Evolutionary conservation across 2,329 filamentous ascomycete genomes (phyloP).

Genomic region (Ceratocystis alfenasii): DNA sequence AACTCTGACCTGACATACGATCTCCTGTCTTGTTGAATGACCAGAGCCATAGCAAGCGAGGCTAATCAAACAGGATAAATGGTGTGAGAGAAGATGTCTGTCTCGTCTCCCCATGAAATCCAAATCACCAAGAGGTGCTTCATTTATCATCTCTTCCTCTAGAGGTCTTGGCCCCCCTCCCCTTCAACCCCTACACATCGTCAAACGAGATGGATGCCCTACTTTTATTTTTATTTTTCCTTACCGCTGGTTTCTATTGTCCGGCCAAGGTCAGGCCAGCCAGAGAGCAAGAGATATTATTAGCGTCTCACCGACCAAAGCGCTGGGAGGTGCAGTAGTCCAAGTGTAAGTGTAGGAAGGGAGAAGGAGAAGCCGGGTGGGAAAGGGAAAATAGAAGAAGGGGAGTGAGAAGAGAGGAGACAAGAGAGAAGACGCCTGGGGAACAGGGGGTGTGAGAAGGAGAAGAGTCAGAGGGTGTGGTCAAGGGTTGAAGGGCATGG

Average conservation of each 20-base stretch:
- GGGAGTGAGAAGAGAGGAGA: background rate
- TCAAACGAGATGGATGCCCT: background rate
- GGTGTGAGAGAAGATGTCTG: background rate
- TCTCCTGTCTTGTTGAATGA: background rate
- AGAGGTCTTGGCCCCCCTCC: background rate
- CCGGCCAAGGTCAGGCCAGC: background rate
- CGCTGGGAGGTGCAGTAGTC: background rate
- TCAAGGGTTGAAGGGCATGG: background rate
- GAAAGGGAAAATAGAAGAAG: background rate
- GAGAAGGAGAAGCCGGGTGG: background rate
- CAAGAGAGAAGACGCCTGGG: background rate
- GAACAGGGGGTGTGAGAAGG: background rate
- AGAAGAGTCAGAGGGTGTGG: background rate
- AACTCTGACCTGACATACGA: background rate
- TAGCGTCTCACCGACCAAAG: slow-evolving; percentile 6
- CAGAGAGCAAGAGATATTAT: background rate
- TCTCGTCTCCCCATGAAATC: background rate
- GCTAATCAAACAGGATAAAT: background rate
- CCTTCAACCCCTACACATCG: background rate
- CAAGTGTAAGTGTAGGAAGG: too few relatives aligned
- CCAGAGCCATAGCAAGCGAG: background rate
- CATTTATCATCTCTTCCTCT: too few relatives aligned
- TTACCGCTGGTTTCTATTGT: background rate
- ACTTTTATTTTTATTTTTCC: background rate
- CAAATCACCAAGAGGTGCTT: too few relatives aligned